These are phyloP conservation scores for Candida germanica DNA, from an alignment of 805 yeast genomes.

Conservation along the genomic window DNA sequence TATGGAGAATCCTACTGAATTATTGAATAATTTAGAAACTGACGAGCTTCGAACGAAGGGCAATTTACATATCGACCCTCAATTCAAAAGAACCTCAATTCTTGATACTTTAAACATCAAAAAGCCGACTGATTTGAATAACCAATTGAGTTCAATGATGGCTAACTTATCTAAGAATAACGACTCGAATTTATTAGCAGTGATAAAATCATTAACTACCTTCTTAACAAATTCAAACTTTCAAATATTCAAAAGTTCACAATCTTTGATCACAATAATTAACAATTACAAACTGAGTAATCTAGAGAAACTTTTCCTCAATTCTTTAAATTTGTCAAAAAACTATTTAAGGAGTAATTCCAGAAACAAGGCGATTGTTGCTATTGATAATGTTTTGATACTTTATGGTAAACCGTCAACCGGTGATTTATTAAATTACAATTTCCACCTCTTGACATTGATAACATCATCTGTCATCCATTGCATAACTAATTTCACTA, in stretches of 20 bases:
- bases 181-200: conserved; percentile 8
- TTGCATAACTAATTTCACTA: conserved; percentile 23
- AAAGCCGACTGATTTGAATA: conserved; percentile 15
- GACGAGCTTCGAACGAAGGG: conserved; percentile 17
- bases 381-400: conserved; percentile 14
- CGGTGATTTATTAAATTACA: conserved; percentile 10
- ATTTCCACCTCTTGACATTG: conserved; percentile 10
- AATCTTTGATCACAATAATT: conserved; percentile 12
- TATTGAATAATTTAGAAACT: conserved; percentile 35
- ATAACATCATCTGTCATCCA: conserved; percentile 19
- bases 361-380: conserved; percentile 8
- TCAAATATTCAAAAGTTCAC: conserved; percentile 14
- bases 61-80: conserved; percentile 33
- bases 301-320: conserved; percentile 10
- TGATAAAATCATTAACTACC: conserved; percentile 14
- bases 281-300: conserved; percentile 11
- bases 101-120: conserved; percentile 3
- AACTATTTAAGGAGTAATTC: conserved; percentile 10
- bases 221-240: conserved; percentile 15
- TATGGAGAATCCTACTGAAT: conserved; percentile 55
- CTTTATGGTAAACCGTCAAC: conserved; percentile 11
- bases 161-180: conserved; percentile 7
- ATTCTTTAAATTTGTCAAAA: conserved; percentile 13
- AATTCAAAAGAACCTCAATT: conserved; percentile 4
- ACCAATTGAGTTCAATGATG: conserved; percentile 23